These are phyloP conservation scores for Coniochaeta ligniaria DNA, from an alignment of 2,329 filamentous ascomycete species.

Conservation along the genomic window DNA sequence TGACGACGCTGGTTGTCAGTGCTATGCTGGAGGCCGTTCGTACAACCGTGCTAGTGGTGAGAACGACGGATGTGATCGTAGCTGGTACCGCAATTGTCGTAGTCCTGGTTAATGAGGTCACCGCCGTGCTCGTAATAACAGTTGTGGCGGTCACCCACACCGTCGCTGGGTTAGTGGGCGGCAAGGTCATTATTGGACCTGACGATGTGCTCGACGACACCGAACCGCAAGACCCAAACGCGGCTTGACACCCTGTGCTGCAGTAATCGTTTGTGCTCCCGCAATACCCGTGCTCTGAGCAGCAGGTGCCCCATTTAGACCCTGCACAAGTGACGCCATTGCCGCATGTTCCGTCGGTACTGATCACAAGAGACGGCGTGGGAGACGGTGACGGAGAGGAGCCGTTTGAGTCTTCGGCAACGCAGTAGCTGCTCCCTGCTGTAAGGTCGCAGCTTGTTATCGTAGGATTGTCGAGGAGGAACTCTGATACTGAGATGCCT, in stretches of 20 bases:
- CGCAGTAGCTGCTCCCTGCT: background rate
- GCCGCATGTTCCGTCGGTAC: background rate
- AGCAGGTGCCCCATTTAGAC: background rate
- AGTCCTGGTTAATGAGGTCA: background rate
- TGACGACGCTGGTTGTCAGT: constrained; percentile 1
- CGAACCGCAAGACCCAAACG: background rate
- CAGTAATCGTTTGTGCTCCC: constrained; percentile 1
- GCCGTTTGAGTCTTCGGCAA: background rate
- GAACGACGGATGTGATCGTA: background rate
- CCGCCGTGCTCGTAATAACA: background rate
- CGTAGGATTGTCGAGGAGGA: constrained; percentile 1
- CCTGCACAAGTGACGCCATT: background rate
- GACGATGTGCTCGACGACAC: background rate
- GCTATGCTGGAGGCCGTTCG: background rate
- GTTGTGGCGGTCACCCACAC: background rate
- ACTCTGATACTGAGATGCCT: background rate
- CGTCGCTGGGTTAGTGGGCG: background rate
- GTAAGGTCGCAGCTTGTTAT: background rate
- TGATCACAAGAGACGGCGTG: background rate
- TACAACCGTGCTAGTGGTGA: constrained; percentile 1
- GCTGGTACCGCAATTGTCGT: background rate
- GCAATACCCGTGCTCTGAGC: constrained; percentile 2
- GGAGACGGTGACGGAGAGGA: background rate
- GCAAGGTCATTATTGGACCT: background rate
- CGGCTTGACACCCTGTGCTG: background rate